Conservation (phyloP, 495 filamentous ascomycete genomes). For the Jackrogersella minutella region DNA sequence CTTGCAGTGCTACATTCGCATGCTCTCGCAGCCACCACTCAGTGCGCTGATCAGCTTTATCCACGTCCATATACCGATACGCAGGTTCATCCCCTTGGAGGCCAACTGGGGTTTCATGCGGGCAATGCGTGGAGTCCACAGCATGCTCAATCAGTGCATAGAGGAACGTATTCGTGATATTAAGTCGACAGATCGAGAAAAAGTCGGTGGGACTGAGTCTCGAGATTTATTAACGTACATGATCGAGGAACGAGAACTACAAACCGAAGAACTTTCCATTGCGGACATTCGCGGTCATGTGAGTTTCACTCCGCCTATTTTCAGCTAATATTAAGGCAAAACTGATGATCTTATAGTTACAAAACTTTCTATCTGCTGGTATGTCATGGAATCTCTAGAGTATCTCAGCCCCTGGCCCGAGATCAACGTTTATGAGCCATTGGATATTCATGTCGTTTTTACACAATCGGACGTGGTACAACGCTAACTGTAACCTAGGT, state of each 20-base stretch:
- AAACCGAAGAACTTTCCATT: neutral
- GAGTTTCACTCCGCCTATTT: neutral
- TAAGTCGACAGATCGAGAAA: neutral
- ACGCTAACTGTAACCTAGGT: neutral
- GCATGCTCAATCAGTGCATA: conserved; percentile 1
- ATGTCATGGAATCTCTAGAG: neutral
- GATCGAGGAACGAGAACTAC: conserved; percentile 1
- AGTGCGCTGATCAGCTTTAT: conserved; percentile 5
- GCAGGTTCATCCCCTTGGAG: neutral
- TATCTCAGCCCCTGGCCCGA: too few species aligned
- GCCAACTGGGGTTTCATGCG: conserved; percentile 3
- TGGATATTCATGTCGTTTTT: neutral
- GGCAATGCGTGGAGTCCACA: conserved; percentile 3
- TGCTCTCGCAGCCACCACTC: neutral
- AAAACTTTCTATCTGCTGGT: conserved; percentile 4
- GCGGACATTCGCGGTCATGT: conserved; percentile 5
- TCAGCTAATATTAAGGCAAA: too few species aligned
- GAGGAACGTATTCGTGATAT: conserved; percentile 5
- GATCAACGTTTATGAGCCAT: neutral
- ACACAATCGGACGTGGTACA: neutral
- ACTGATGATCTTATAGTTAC: neutral
- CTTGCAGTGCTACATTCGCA: conserved; percentile 6
- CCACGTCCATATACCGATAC: conserved; percentile 1
- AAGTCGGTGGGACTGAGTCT: neutral
- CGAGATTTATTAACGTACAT: conserved; percentile 1